phyloP scores from a whole-genome alignment of 2,329 filamentous ascomycete genomes.

The Decorospora gaudefroyi region DNA sequence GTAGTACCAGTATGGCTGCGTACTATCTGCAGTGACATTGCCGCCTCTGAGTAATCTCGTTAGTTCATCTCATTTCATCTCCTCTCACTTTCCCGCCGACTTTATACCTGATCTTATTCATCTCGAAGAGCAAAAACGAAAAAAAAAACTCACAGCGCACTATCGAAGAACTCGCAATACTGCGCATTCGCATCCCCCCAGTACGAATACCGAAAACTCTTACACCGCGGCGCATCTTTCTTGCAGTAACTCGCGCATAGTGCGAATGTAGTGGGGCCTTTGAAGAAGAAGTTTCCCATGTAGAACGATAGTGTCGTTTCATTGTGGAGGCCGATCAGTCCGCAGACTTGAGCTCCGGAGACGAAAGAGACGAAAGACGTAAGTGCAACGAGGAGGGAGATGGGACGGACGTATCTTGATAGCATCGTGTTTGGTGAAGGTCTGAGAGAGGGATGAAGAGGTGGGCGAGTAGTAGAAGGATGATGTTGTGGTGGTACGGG shows the following conservation, averaged over 20 bases:
- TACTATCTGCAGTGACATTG: slow-evolving; percentile 17
- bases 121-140: too few species aligned
- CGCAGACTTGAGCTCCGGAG: too few species aligned
- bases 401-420: too few species aligned
- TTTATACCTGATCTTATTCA: too few species aligned
- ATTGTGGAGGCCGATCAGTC: slow-evolving; percentile 17
- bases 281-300: slow-evolving; percentile 35
- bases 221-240: slow-evolving; percentile 17
- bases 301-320: slow-evolving; percentile 15
- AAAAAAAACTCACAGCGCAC: slow-evolving; percentile 17
- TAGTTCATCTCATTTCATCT: not conserved
- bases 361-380: too few species aligned
- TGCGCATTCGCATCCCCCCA: slow-evolving; percentile 22
- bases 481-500: too few species aligned
- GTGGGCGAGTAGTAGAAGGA: too few species aligned
- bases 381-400: too few species aligned
- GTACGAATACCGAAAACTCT: slow-evolving; percentile 27
- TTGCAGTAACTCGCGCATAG: slow-evolving; percentile 30
- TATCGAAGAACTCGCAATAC: slow-evolving; percentile 32
- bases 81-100: too few species aligned
- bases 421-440: too few species aligned
- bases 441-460: too few species aligned
- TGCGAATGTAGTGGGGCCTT: slow-evolving; percentile 19
- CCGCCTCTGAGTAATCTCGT: slow-evolving; percentile 14
- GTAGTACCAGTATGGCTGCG: slow-evolving; percentile 26